Evolutionary conservation across 2,329 filamentous ascomycete genomes (phyloP), one percentile per base, ranked within the genome.

Genomic region (Epichloe elymi): DNA sequence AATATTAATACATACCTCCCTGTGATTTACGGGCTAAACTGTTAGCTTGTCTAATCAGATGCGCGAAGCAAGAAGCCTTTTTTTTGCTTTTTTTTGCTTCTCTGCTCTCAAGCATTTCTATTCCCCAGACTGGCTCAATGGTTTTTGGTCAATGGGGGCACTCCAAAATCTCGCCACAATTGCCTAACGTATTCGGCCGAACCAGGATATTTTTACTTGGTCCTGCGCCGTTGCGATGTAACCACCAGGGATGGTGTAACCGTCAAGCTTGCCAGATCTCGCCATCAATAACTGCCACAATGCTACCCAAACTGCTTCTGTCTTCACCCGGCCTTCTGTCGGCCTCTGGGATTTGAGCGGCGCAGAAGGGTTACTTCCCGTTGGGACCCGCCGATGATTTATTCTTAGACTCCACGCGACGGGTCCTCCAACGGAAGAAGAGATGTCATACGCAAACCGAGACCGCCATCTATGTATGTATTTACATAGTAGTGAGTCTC

Each of bases 281-380:
- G 38, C 57, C 26, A 20, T 48, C 47, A 46, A 26, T 26, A 48
- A 42, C 38, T 47, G 20, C 42, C 51, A 51, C 46, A 51, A 42
- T 41, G 38, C 12, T n/a, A 35, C 48, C 44, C 46, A 43, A 51
- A 41, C 19, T 40, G 44, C 45, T 43, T 46, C 30, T 41, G 33
- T 36, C 20, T 55, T 52, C 45, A 51, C 37, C 46, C 38, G 37
- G 46, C 44, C 44, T 48, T 43, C 42, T 55, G 46, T 44, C 40
- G 48, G 42, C 50, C 51, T 49, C 36, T 52, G 50, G 47, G 42
- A 47, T 46, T 48, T 15, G 23, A 8, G 33, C 20, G 26, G 7
- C 26, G 26, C 26, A 30, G 23, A 26, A 3, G 26, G 57, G 55
- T 58, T 58, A 59, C 57, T 58, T 59, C 56, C 56, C 57, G 57